Evolutionary conservation across 352 stramenopile species (phyloP), one percentile per base, ranked within the genome.

Genomic region (Phytophthora sansomeana): DNA sequence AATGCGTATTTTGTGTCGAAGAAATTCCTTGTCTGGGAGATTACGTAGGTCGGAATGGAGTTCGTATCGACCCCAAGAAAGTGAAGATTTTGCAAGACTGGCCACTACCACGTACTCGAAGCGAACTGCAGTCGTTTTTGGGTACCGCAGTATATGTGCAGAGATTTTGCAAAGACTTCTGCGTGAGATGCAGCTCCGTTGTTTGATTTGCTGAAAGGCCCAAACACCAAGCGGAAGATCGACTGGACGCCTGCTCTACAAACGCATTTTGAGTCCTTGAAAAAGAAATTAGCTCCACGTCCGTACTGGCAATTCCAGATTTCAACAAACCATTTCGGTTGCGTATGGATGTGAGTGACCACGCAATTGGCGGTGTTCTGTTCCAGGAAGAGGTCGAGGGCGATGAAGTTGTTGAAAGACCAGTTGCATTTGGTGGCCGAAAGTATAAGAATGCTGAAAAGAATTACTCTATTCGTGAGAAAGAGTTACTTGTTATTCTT

Each of bases 21-120:
- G 58, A 69, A 14, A 72, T 76, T 13, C 68, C 68, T 30, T 52
- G 38, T 46, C 11, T 76, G 0, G 68, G 56, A 17, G 47, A 68
- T 47, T 69, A 57, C 16, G 29, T 69, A 7, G 56, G 56, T 8
- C 33, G 50, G 11, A 17, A 60, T 13, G 68, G 63, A 4, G 39
- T 56, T 13, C 35, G 58, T 4, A 59, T 59, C 13, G 53, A 67
- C 26, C 44, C 60, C 1, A 33, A 50, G 24, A 76, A 76, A 35
- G 36, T 68, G 1, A 7, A 21, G 5, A 19, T 49, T 1, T 42
- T 67, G 16, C 26, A 13, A 6, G 47, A 50, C 17, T 75, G 60
- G 60, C 61, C 60, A 8, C 8, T 28, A 41, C 64, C 58, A 11
- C 17, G 9, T 17, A 55, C 51, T 0, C 44, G 60, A 32, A 32